Evolutionary conservation across 257 asterid genomes (phyloP), one percentile per base, ranked within the genome.

Genomic region (Anisodus acutangulus): DNA sequence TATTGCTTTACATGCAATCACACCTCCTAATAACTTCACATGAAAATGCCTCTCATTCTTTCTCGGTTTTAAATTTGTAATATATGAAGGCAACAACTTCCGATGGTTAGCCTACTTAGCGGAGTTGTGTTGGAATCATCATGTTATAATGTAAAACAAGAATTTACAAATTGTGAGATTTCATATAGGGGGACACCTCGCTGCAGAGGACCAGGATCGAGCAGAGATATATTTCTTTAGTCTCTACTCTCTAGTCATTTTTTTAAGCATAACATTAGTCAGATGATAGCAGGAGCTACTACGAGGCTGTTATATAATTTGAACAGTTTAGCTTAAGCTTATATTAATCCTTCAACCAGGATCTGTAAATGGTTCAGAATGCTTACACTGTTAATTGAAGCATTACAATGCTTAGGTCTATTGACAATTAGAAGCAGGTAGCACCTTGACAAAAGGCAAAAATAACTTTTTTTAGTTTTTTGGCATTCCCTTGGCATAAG

Each of bases 11-110:
- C n/a, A 49, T 10, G 22, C 43, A 22, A 19, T 74, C 62, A 74
- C 11, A 49, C 19, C 22, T 74, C 80, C 41, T 72, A 22, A 74
- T 19, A 74, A 74, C 22, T 49, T 57, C 62, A 49, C 43, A 74
- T 22, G 62, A 74, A 49, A 74, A 47, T 72, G 39, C 59, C 41
- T 74, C 80, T 74, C 80, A 74, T 22, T 74, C 58, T 74, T 11
- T 74, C 62, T 49, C 19, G 7, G 19, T 74, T 49, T 49, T 19
- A 47, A 74, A 49, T 49, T 49, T 19, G 62, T 49, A 39, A 15
- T 22, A 2, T 49, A 11, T 0, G 10, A 5, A 3, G 10, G 80
- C 37, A 72, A 47, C 10, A 71, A 22, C 19, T 49, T 51, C 59
- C 49, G 11, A 2, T 19, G 60, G 4, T 74, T 49, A 49, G 35